Base-by-base conservation (phyloP, 139 green algal genomes). In the Chlamydomonas sp. region DNA sequence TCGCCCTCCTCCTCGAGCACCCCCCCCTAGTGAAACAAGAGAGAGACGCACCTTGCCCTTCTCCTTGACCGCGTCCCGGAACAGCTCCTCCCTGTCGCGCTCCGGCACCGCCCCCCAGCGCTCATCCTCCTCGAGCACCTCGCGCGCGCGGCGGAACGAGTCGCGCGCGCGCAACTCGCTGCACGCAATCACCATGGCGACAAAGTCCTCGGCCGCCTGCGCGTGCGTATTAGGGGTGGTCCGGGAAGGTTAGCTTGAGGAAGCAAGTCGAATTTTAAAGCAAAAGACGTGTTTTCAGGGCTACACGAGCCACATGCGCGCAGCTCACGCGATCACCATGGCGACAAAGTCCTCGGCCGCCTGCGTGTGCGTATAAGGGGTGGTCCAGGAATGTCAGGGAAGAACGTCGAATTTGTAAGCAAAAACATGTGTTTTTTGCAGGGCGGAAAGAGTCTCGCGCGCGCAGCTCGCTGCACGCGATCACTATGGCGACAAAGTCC, bases 171-270 rank as follows among this genome's bases (percentile, higher is more conserved):
- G 76, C 37, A 79, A 66, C 48, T 75, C 77, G 10, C 63, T 73
- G 37, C 63, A 64, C 1, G 50, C 60, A 38, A 83, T 37, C 58
- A 90, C 58, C 71, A 83, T 72, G 22, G 26, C 20, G 26, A 85
- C 59, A 34, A 96, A 97, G 26, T 80, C 86, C 68, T 93, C 90
- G 33, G 73, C 74, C 35, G 70, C 71, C 65, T n/a, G n/a, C n/a
- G n/a, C n/a, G n/a, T n/a, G n/a, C n/a, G n/a, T n/a, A n/a, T n/a
- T n/a, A n/a, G n/a, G n/a, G n/a, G n/a, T n/a, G n/a, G n/a, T n/a
- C n/a, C n/a, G n/a, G n/a, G n/a, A n/a, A n/a, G n/a, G n/a, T n/a
- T n/a, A n/a, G n/a, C n/a, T n/a, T n/a, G n/a, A n/a, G n/a, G n/a
- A n/a, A n/a, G n/a, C n/a, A n/a, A n/a, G n/a, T n/a, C n/a, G n/a